Evolutionary conservation across 148 eudicot species (phyloP).

Genomic region (Dysphania ambrosioides): DNA sequence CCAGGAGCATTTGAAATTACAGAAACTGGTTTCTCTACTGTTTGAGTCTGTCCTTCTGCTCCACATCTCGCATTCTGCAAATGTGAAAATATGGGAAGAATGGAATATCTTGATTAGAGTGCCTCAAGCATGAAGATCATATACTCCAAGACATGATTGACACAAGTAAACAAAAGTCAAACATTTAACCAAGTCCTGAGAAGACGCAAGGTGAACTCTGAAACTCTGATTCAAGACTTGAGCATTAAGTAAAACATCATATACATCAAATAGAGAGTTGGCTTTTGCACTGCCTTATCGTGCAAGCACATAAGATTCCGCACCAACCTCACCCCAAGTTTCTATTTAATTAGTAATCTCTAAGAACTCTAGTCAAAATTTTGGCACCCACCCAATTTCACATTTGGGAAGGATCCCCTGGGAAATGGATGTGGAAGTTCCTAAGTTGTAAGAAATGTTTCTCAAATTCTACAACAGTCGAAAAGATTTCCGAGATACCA

Average conservation of each 20-base stretch:
- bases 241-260: neutral
- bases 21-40: conserved; percentile 25
- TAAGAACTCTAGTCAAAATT: too few relatives aligned
- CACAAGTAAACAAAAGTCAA: neutral
- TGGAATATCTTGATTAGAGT: neutral
- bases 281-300: neutral
- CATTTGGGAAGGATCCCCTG: neutral
- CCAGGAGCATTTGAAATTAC: conserved; percentile 31
- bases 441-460: neutral
- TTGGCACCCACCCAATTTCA: neutral
- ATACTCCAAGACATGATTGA: neutral
- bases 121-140: neutral
- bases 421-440: neutral
- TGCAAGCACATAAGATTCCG: neutral
- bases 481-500: neutral
- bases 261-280: neutral
- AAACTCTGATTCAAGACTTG: neutral
- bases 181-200: neutral
- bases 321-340: neutral
- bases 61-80: conserved; percentile 37
- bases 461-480: neutral
- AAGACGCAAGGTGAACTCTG: neutral
- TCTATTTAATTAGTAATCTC: too few relatives aligned
- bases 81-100: neutral
- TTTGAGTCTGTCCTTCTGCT: conserved; percentile 40